phyloP scores from a whole-genome alignment of 192 early-diverging fungal species.

The Mortierella hygrophila region DNA sequence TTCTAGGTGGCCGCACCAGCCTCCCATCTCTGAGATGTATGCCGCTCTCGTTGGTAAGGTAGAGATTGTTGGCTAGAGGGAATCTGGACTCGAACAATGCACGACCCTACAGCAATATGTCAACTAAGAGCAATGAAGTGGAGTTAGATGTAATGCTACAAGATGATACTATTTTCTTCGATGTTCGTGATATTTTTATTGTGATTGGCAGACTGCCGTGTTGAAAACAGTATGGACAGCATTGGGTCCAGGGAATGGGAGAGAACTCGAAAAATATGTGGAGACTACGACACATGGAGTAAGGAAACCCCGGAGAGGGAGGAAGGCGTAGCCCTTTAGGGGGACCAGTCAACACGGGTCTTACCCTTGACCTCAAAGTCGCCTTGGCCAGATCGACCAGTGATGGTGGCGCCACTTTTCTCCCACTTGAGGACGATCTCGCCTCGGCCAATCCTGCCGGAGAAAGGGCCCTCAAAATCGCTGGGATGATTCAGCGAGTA shows the following conservation, averaged over 20 bases:
- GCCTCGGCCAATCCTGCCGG: slow-evolving; percentile 4
- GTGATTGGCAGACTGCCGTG: no score
- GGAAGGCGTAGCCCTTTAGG: neutral
- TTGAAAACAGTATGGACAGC: no score
- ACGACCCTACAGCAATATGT: neutral
- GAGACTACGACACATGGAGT: no score
- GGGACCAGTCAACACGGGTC: neutral
- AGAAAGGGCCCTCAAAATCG: neutral
- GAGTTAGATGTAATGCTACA: no score
- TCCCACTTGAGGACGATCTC: neutral
- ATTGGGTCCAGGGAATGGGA: no score
- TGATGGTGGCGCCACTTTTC: slow-evolving; percentile 8
- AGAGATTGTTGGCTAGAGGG: slow-evolving; percentile 27
- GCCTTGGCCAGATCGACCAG: neutral
- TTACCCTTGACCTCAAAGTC: slow-evolving; percentile 9
- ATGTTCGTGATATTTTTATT: no score
- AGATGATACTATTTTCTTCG: no score
- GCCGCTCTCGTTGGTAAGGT: slow-evolving; percentile 34
- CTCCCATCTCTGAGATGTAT: slow-evolving; percentile 27
- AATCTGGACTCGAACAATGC: slow-evolving; percentile 36
- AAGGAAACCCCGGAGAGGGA: no score
- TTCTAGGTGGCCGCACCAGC: slow-evolving; percentile 32
- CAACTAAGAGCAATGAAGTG: no score
- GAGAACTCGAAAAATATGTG: no score
- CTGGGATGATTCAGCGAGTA: neutral